phyloP scores from a whole-genome alignment of 2,329 filamentous ascomycete species.

The Cercospora brassicicola region DNA sequence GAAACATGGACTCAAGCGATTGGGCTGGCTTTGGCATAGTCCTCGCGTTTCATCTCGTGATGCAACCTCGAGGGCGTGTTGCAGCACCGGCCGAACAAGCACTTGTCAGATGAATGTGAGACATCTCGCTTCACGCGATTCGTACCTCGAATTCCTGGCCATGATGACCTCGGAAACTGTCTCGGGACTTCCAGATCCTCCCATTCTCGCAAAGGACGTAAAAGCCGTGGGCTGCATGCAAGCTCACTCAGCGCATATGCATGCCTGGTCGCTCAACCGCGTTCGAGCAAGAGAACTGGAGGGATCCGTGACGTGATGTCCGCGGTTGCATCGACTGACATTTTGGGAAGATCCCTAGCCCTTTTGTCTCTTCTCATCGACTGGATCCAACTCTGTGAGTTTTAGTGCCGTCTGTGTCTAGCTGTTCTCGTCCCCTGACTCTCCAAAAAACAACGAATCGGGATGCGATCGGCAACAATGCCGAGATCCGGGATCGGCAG shows the following conservation, averaged over 20 bases:
- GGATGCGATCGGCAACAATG: neutral
- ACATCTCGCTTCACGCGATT: neutral
- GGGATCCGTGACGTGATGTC: neutral
- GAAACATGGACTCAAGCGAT: neutral
- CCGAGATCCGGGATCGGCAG: neutral
- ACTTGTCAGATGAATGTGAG: neutral
- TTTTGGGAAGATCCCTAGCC: neutral
- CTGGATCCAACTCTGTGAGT: neutral
- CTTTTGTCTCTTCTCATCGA: neutral
- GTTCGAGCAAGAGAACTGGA: neutral
- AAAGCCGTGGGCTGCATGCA: neutral
- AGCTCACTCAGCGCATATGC: constrained; percentile 6
- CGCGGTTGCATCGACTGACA: neutral
- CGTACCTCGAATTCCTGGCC: neutral
- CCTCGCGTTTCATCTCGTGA: neutral
- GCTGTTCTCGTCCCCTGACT: neutral
- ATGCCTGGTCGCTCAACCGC: neutral
- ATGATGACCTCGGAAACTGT: neutral
- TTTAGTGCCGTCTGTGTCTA: neutral
- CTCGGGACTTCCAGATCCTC: neutral
- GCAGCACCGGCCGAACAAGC: neutral
- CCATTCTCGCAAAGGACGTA: neutral
- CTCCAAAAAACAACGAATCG: neutral
- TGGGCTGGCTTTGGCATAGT: neutral
- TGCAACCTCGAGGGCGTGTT: neutral